phyloP scores from a whole-genome alignment of 306 rosid species.

The Gastrolobium villosum region DNA sequence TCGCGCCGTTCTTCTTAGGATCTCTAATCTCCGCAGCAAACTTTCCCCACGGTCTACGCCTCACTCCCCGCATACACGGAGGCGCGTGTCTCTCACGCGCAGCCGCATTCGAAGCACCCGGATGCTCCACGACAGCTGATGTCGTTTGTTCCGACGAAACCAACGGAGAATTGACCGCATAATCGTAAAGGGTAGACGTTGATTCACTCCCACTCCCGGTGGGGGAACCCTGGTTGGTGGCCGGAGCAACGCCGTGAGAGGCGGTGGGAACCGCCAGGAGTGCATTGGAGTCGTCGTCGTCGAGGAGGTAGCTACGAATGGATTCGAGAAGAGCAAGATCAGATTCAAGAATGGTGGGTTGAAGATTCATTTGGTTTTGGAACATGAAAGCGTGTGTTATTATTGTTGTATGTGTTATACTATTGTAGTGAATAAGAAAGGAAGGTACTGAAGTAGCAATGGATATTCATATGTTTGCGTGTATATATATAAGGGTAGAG shows the following conservation, averaged over 20 bases:
- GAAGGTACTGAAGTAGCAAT: no score
- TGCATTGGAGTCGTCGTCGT: conserved; percentile 30
- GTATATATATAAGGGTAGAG: not conserved
- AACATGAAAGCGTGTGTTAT: not conserved
- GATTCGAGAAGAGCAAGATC: conserved; percentile 46
- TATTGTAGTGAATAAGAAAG: no score
- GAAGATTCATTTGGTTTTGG: conserved; percentile 9
- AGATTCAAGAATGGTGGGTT: conserved; percentile 14
- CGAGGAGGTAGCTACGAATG: conserved; percentile 40
- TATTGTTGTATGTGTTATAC: not conserved
- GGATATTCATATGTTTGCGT: not conserved
- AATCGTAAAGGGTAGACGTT: not conserved
- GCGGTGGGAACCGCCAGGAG: conserved; percentile 8
- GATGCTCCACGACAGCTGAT: no score
- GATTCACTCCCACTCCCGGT: not conserved
- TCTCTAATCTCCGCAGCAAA: conserved; percentile 69
- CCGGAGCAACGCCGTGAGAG: not conserved
- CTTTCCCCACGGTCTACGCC: conserved; percentile 78
- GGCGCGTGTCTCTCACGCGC: not conserved
- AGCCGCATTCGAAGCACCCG: not conserved
- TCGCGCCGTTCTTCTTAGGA: conserved; percentile 57
- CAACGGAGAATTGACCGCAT: not conserved
- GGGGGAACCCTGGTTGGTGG: not conserved
- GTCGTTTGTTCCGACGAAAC: not conserved
- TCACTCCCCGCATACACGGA: conserved; percentile 54